Evolutionary conservation across 176 grass and related monocot genomes (phyloP).

Genomic region (Oryza nivara): DNA sequence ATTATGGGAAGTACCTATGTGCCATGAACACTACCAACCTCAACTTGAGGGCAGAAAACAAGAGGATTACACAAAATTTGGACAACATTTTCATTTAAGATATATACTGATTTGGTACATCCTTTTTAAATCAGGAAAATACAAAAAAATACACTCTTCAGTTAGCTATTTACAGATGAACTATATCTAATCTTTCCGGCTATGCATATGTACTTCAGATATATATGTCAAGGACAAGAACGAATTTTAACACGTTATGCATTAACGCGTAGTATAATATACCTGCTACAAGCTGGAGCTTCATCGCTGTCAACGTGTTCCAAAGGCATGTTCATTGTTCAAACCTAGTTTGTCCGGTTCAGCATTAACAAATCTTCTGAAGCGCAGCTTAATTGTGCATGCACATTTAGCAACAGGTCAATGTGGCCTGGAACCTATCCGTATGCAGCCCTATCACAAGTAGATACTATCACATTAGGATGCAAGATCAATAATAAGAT

Average conservation of each 20-base stretch:
- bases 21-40: not conserved
- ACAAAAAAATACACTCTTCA: not conserved
- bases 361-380: not conserved
- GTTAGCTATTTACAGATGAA: conserved; percentile 11
- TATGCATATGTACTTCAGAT: not conserved
- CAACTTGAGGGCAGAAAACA: not conserved
- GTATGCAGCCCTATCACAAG: conserved; percentile 1
- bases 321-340: not conserved
- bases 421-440: not conserved
- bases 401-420: not conserved
- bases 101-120: not conserved
- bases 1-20: not conserved
- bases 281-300: conserved; percentile 3
- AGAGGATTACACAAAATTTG: not conserved
- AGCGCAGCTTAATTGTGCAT: not conserved
- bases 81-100: not conserved
- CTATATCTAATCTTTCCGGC: not conserved
- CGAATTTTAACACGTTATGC: not conserved
- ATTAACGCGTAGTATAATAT: not conserved
- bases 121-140: not conserved
- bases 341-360: not conserved
- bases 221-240: not conserved
- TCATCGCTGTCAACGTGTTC: not conserved
- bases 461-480: conserved; percentile 1
- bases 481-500: not conserved